A percentile compares a stretch with the other conserved stretches of the same genome.
Evolutionary conservation across 352 stramenopile species (phyloP).

Genomic region (Phytophthora fragariaefolia): DNA sequence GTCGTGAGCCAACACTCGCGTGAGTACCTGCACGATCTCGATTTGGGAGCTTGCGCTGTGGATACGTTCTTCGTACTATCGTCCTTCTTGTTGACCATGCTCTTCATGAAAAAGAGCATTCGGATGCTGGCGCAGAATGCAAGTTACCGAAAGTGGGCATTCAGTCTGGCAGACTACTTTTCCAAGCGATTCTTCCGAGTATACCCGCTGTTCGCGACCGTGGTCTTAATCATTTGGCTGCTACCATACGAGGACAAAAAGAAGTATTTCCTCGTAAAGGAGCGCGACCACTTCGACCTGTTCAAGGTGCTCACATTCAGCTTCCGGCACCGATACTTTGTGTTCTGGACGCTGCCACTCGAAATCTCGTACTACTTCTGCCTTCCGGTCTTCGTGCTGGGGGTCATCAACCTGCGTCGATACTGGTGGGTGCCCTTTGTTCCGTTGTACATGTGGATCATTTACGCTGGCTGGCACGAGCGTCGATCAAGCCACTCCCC

Average conservation of each 20-base stretch:
- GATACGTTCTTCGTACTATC: conserved; percentile 56
- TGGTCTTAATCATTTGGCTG: conserved; percentile 34
- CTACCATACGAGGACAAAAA: conserved; percentile 39
- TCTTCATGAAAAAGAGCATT: conserved; percentile 47
- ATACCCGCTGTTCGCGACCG: conserved; percentile 39
- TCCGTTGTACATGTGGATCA: conserved; percentile 39
- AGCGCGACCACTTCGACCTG: conserved; percentile 44
- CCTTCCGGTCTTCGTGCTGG: conserved; percentile 43
- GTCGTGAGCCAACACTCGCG: conserved; percentile 43
- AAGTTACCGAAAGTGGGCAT: conserved; percentile 25
- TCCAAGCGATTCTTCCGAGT: conserved; percentile 49
- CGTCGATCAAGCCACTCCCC: conserved; percentile 39
- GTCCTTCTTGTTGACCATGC: conserved; percentile 49
- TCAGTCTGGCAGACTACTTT: conserved; percentile 41
- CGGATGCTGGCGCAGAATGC: conserved; percentile 31
- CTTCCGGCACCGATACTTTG: conserved; percentile 40
- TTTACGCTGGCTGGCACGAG: conserved; percentile 30
- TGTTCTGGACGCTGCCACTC: conserved; percentile 66
- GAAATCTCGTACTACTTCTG: conserved; percentile 63
- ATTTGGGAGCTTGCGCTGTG: conserved; percentile 39
- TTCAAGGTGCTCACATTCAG: conserved; percentile 54
- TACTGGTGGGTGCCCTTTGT: conserved; percentile 46
- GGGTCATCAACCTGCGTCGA: conserved; percentile 29
- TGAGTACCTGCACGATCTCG: conserved; percentile 37
- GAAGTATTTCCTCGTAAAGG: conserved; percentile 43